A percentile compares a stretch with the other conserved stretches of the same genome.
Conservation (phyloP, 225 moss, liverwort and hornwort species). For the Asterella californica region DNA sequence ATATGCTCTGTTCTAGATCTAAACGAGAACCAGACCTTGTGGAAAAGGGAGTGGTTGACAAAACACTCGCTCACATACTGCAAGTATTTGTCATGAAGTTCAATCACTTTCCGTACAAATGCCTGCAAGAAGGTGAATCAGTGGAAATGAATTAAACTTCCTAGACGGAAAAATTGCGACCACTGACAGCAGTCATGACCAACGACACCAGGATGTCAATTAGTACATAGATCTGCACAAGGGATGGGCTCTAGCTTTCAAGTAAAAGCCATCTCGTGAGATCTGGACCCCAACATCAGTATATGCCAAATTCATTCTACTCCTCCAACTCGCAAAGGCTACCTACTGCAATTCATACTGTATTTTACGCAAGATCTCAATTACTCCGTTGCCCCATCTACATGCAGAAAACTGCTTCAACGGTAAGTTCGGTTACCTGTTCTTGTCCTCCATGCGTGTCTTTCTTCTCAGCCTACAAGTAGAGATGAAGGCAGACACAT, state of each 20-base stretch:
- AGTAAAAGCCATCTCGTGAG: neutral
- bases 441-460: slow-evolving; percentile 94
- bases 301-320: neutral
- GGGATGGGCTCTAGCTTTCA: neutral
- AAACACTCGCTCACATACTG: slow-evolving; percentile 98
- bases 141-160: neutral
- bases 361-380: too few relatives aligned
- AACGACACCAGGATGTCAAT: neutral
- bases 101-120: slow-evolving; percentile 96
- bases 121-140: slow-evolving; percentile 43
- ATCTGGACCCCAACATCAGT: too few relatives aligned
- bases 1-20: neutral
- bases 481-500: neutral
- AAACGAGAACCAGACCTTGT: slow-evolving; percentile 54
- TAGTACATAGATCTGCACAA: neutral
- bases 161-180: neutral
- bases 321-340: neutral
- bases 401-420: neutral
- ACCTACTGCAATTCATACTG: neutral
- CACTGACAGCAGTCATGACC: neutral
- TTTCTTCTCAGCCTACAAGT: slow-evolving; percentile 85
- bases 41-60: slow-evolving; percentile 83
- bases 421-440: slow-evolving; percentile 52
- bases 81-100: slow-evolving; percentile 91
- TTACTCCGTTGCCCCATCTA: too few relatives aligned